Base-by-base conservation (phyloP, 208 protist species). In the Leptomonas seymouri region DNA sequence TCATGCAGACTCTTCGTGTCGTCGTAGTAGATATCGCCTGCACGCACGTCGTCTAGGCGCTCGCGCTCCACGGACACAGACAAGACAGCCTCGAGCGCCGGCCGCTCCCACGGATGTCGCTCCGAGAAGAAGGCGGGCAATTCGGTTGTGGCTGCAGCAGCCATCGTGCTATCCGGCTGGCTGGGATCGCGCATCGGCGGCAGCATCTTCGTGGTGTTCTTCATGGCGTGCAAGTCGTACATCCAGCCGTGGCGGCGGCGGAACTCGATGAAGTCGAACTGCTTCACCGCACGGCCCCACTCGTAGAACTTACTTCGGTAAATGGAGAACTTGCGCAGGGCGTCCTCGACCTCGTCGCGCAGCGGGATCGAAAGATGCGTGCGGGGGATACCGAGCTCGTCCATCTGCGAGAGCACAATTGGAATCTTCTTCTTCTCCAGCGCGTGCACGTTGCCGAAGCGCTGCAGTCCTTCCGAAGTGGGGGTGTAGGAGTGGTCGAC, bases 221-320 rank as follows among this genome's bases (percentile, higher is more conserved):
- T 90, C 87, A 96, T 93, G 16, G 90, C 56, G 51, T 93, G 82
- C 31, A 96, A 39, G 73, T 96, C 91, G 66, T 94, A 94, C 80
- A 96, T 78, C 89, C 91, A 96, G n/a, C 91, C 91, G 49, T 94
- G 71, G 42, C 88, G 88, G 62, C 88, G 86, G 45, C 91, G 86
- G 76, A 96, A 96, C 74, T 96, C 86, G 57, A 94, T 92, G 67
- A 96, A 96, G 79, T 91, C 85, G 31, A 96, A 96, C 83, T 94
- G 91, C 74, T 96, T 93, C 67, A 94, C 88, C 30, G 91, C 91
- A 15, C 91, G 86, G 3, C 91, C 91, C 91, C 91, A 96, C 57
- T 93, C 88, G 73, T 96, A 96, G 82, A 90, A 94, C 54, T 88
- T 77, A 21, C 78, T 76, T 30, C 73, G 74, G 62, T 91, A 86